Evolutionary conservation across 2,329 filamentous ascomycete genomes (phyloP).

Genomic region (Aspergillus sp.): DNA sequence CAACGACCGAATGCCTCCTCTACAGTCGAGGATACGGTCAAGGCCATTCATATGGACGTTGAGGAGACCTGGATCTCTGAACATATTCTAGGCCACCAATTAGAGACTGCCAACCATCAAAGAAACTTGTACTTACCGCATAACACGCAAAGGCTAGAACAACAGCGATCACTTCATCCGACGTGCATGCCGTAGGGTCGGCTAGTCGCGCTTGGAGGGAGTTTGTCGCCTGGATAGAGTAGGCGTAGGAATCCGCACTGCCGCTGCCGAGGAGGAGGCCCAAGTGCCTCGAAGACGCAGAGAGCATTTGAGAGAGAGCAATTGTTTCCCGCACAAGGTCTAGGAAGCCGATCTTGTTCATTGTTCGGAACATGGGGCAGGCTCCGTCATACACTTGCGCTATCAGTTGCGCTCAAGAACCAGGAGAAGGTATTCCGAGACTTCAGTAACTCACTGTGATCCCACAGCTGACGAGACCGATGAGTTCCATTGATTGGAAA

Average conservation of each 20-base stretch:
- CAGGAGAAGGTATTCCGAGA: not conserved
- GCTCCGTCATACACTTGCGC: not conserved
- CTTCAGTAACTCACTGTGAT: not conserved
- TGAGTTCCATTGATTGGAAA: not conserved
- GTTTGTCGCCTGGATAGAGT: not conserved
- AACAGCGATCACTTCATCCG: not conserved
- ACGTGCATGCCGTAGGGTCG: not conserved
- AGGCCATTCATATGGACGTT: not conserved
- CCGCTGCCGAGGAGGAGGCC: not conserved
- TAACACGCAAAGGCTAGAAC: not conserved
- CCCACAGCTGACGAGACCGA: constrained; percentile 1
- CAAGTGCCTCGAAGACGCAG: not conserved
- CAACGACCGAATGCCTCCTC: not conserved
- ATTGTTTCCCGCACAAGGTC: constrained; percentile 2
- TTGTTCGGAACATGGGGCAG: constrained; percentile 1
- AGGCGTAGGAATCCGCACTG: not conserved
- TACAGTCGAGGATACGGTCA: not conserved
- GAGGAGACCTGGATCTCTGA: not conserved
- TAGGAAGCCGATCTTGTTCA: not conserved
- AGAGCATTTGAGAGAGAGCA: not conserved
- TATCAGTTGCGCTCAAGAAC: not conserved
- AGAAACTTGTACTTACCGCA: not conserved
- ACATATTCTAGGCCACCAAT: not conserved
- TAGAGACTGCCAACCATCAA: not conserved
- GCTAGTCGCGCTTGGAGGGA: not conserved